phyloP scores from a whole-genome alignment of 306 rosid genomes.

The Medicago arabica region DNA sequence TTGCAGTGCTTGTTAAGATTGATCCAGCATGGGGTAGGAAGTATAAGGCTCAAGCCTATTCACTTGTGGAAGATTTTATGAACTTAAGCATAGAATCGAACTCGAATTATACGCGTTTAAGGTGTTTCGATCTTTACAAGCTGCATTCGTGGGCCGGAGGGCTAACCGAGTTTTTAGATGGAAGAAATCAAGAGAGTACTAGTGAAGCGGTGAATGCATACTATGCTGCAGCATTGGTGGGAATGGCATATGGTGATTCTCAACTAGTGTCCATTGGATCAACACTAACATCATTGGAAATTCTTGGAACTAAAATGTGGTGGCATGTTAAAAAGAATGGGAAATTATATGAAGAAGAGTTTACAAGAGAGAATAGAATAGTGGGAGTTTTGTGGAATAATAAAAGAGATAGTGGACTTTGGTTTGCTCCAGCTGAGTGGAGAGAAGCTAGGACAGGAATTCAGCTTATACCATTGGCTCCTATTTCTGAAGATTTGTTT shows the following conservation, averaged over 20 bases:
- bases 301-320: conserved; percentile 69
- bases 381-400: conserved; percentile 11
- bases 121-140: conserved; percentile 67
- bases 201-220: conserved; percentile 87
- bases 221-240: conserved; percentile 56
- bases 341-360: not conserved
- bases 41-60: conserved; percentile 70
- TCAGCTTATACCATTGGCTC: conserved; percentile 1
- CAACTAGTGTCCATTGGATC: not conserved
- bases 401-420: conserved; percentile 34
- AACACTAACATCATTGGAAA: conserved; percentile 60
- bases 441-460: conserved; percentile 13
- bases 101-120: conserved; percentile 62
- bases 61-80: conserved; percentile 72
- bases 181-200: conserved; percentile 89
- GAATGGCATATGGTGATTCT: not conserved
- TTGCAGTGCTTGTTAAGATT: conserved; percentile 77
- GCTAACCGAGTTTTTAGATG: conserved; percentile 74
- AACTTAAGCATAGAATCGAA: conserved; percentile 50
- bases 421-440: not conserved
- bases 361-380: conserved; percentile 4
- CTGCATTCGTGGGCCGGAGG: conserved; percentile 89
- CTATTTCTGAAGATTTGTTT: conserved; percentile 2
- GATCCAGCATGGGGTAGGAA: conserved; percentile 81
- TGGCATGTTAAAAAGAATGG: conserved; percentile 6